Base-by-base conservation (phyloP, 345 rosid species). In the Alliaria petiolata region DNA sequence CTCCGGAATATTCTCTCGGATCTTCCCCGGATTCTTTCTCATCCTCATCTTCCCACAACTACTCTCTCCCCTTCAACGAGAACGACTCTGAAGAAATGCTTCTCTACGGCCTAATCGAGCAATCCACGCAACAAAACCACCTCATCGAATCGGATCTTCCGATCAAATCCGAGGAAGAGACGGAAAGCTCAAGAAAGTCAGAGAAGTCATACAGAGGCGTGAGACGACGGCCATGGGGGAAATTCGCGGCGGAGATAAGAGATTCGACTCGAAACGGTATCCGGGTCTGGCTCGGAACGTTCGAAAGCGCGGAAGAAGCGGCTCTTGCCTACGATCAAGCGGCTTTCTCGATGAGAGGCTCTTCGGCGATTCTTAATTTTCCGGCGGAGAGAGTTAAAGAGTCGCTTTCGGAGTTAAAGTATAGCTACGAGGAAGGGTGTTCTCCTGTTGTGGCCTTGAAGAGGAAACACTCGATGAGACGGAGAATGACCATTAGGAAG, bases 41-140 rank as follows among this genome's bases (percentile, higher is more conserved):
- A 6, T 61, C 75, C n/a, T 57, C 76, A 25, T 40, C 76, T 64
- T 70, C 81, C 17, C 57, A 60, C 62, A 56, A 78, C 30, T 75
- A 16, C 47, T 76, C 52, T 30, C 93, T 93, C 26, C 97, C 98
- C 14, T 93, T 93, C 82, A 83, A 93, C 74, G 98, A 93, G 71
- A 91, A 91, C 56, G 98, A 93, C 76, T 85, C 96, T 0, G 92
- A 89, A 17, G 98, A 93, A 80, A 93, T 93, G 98, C 91, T 85
- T 67, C 87, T 91, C 11, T 85, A 81, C 54, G 87, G 87, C 1
- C 66, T 93, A 13, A 83, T 91, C 15, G 72, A 83, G 10, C 79
- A 74, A 26, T 84, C 75, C 45, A 77, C 33, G 31, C 78, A n/a
- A 63, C 68, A 59, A 47, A 43, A 3, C 15, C 49, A 3, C 15